Evolutionary conservation across 2,329 filamentous ascomycete genomes (phyloP).

Genomic region (Cytospora schulzeri): DNA sequence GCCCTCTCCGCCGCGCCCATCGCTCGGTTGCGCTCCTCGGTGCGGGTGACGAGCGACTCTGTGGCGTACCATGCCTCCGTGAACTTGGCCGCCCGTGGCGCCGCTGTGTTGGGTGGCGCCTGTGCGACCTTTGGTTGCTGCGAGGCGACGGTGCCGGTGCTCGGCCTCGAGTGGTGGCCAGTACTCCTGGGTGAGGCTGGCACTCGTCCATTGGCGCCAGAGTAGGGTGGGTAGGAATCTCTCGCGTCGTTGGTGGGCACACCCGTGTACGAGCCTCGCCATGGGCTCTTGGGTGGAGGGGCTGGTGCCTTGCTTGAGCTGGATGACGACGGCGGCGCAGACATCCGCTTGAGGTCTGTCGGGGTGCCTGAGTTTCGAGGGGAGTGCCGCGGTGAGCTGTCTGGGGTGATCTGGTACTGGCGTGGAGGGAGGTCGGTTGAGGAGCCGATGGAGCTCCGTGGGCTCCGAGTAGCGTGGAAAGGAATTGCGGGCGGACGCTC

Average conservation of each 20-base stretch:
- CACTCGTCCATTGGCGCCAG: constrained; percentile 25
- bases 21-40: constrained; percentile 53
- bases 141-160: constrained; percentile 34
- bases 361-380: constrained; percentile 48
- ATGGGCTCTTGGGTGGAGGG: constrained; percentile 28
- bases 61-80: constrained; percentile 59
- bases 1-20: constrained; percentile 37
- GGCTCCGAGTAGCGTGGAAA: constrained; percentile 76
- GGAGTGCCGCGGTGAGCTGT: constrained; percentile 37
- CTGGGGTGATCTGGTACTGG: constrained; percentile 54
- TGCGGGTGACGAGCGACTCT: constrained; percentile 56
- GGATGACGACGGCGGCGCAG: constrained; percentile 37
- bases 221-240: constrained; percentile 32
- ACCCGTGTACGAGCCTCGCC: constrained; percentile 49
- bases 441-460: constrained; percentile 55
- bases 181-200: constrained; percentile 34
- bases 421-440: constrained; percentile 56
- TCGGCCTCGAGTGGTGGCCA: constrained; percentile 35
- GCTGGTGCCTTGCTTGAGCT: constrained; percentile 13
- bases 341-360: constrained; percentile 49
- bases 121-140: constrained; percentile 22
- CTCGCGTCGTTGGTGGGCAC: constrained; percentile 39
- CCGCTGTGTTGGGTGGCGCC: constrained; percentile 33
- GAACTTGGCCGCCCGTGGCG: constrained; percentile 48
- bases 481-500: constrained; percentile 63